Base-by-base conservation (phyloP, 2,329 filamentous ascomycete species). In the Neurospora sp. region DNA sequence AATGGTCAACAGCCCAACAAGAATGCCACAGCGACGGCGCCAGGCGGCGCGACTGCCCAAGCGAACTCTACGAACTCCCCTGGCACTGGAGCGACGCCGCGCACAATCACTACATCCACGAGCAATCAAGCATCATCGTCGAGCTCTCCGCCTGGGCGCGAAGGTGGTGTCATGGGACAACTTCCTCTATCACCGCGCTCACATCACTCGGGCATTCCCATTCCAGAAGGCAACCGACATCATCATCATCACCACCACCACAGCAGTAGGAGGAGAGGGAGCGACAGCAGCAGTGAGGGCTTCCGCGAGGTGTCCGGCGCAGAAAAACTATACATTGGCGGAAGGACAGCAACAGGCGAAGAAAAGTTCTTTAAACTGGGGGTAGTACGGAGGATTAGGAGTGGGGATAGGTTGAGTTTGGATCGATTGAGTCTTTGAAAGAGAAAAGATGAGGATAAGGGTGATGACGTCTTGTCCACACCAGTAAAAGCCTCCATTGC, bases 311-410 rank as follows among this genome's bases (percentile, higher is more conserved):
- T 89, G 42, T 79, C 89, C 67, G 90, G 90, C 2, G 86, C 87
- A 1, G 91, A 94, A 73, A 93, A 92, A 80, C 93, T 91, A 90
- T 94, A 93, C 76, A 91, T 94, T 69, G 91, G 91, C 28, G 91
- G 91, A 7, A 83, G 90, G 76, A 93, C 91, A 38, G 90, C 91
- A 1, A 85, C 82, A 1, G 91, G 91, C n/a, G 91, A 94, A 76
- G 91, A 94, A 78, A 87, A 87, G 76, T 93, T 93, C 81, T 94
- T 93, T 79, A 93, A 93, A 81, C 81, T 94, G 66, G 91, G 91
- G 62, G 91, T 94, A 73, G 88, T 94, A 67, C 87, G 89, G 78
- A 82, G 91, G 69, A 88, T 92, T 70, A 84, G 88, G 76, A 94
- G 91, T 78, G 89, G 90, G 69, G 91, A 93, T 77, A 85, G 91